Evolutionary conservation across 345 rosid species (phyloP).

Genomic region (Salix koriyanagi): DNA sequence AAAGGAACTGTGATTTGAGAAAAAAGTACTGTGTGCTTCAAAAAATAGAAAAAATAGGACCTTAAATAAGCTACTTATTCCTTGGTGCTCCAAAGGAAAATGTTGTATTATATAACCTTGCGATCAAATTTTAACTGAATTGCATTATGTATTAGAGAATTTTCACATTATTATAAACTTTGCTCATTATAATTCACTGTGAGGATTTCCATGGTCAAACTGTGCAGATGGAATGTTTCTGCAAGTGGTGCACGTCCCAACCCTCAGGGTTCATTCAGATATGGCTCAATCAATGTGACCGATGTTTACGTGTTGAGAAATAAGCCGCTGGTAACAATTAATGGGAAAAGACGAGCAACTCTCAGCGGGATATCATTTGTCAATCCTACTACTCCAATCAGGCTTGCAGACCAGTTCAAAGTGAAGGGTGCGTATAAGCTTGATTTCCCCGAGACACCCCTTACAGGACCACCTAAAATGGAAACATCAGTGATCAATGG

Average conservation of each 20-base stretch:
- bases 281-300: conserved; percentile 94
- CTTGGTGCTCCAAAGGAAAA: not conserved
- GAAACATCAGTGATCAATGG: conserved; percentile 89
- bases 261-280: conserved; percentile 92
- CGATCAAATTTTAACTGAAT: not conserved
- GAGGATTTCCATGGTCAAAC: conserved; percentile 18
- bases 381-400: conserved; percentile 91
- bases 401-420: conserved; percentile 82
- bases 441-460: conserved; percentile 79
- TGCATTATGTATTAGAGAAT: not conserved
- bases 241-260: conserved; percentile 99
- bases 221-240: conserved; percentile 84
- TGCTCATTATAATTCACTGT: not conserved
- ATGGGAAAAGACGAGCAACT: conserved; percentile 62
- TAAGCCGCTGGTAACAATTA: conserved; percentile 60
- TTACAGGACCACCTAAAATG: conserved; percentile 61
- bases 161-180: not conserved
- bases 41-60: not conserved
- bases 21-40: not conserved
- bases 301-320: conserved; percentile 73
- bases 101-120: not conserved
- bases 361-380: conserved; percentile 77
- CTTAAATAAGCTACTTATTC: not conserved
- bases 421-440: conserved; percentile 84
- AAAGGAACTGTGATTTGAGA: not conserved